A percentile compares a stretch with the other conserved stretches of the same genome.
Evolutionary conservation across 768 basidiomycete species (phyloP).

Genomic region (Rhodotorula toruloides): DNA sequence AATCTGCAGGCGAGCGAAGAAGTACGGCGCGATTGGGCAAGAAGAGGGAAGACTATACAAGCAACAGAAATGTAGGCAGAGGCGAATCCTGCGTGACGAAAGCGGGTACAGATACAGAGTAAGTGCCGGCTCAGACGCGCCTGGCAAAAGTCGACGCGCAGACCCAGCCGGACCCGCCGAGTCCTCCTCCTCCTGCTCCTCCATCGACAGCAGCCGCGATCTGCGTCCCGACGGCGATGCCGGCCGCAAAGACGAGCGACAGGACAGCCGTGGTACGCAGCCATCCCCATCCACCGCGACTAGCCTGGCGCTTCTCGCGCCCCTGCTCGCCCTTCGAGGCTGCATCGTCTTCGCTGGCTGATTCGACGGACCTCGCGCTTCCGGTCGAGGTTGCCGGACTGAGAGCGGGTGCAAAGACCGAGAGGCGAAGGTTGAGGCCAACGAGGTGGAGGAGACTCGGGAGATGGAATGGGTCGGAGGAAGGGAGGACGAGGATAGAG

Average conservation of each 20-base stretch:
- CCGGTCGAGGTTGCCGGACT: neutral
- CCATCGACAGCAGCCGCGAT: neutral
- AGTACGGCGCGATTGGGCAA: too few species aligned
- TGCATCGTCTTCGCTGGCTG: neutral
- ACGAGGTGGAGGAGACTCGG: constrained; percentile 32
- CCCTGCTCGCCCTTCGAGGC: neutral
- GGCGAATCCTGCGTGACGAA: too few species aligned
- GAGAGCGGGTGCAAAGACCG: constrained; percentile 2
- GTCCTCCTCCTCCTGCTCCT: neutral
- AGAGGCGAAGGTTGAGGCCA: constrained; percentile 34
- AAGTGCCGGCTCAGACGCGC: too few species aligned
- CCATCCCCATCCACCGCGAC: neutral
- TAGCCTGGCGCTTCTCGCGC: too few species aligned
- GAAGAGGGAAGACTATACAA: too few species aligned
- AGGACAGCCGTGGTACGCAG: constrained; percentile 1
- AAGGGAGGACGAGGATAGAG: constrained; percentile 4
- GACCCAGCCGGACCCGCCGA: neutral
- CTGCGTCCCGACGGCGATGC: constrained; percentile 8
- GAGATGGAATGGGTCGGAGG: constrained; percentile 26
- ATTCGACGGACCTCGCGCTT: too few species aligned
- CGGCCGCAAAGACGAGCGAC: constrained; percentile 20
- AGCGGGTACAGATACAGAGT: too few species aligned
- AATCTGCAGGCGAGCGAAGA: too few species aligned
- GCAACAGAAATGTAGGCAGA: too few species aligned
- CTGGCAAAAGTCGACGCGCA: too few species aligned